Conservation (phyloP, 305 asterid species). For the Ruellia speciosa region DNA sequence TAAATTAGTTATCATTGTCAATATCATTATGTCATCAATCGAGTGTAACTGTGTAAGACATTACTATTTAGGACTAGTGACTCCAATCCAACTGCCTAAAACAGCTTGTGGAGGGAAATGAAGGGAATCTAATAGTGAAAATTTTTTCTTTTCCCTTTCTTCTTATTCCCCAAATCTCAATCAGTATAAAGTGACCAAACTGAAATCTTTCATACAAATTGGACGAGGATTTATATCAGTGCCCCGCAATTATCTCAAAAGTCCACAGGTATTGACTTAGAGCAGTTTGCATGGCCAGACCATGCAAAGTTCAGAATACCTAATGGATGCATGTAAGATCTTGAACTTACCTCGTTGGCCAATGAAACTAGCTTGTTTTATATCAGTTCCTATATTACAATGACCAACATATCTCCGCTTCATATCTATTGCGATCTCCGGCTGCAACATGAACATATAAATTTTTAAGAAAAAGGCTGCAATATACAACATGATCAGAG, state of each 20-base stretch:
- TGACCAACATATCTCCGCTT: conserved; percentile 89
- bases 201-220: neutral
- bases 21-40: too few relatives aligned
- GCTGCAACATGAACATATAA: conserved; percentile 42
- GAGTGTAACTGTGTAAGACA: too few relatives aligned
- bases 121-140: too few relatives aligned
- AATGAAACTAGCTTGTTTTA: conserved; percentile 93
- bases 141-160: too few relatives aligned
- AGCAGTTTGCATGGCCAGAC: neutral
- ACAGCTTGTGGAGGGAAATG: too few relatives aligned
- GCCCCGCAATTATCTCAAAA: neutral
- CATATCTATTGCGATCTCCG: conserved; percentile 81
- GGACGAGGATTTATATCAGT: neutral
- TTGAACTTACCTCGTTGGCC: conserved; percentile 72
- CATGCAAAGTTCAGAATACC: neutral
- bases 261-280: neutral
- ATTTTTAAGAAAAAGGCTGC: conserved; percentile 5
- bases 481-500: neutral
- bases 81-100: too few relatives aligned
- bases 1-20: too few relatives aligned
- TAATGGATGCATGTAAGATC: conserved; percentile 11
- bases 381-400: conserved; percentile 87
- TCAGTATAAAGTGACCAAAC: too few relatives aligned
- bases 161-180: neutral
- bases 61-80: too few relatives aligned